Evolutionary conservation across 2,329 filamentous ascomycete species (phyloP).

Genomic region (Sclerotinia subarctica): DNA sequence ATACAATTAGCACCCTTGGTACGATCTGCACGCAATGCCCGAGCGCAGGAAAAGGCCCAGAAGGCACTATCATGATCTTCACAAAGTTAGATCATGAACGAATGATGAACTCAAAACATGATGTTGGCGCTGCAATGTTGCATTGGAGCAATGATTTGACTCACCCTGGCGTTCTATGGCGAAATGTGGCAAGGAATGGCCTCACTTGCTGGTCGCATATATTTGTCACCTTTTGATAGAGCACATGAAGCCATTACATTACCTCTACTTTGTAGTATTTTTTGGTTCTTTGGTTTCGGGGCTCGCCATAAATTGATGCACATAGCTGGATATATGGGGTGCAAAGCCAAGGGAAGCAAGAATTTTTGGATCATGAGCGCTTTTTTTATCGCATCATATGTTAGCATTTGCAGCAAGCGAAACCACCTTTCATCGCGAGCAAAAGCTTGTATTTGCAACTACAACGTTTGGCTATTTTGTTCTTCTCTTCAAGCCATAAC

Average conservation of each 20-base stretch:
- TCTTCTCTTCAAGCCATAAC: constrained; percentile 7
- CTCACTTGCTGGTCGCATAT: constrained; percentile 8
- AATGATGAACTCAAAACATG: constrained; percentile 19
- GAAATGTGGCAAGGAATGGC: neutral
- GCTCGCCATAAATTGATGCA: constrained; percentile 8
- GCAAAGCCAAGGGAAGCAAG: constrained; percentile 4
- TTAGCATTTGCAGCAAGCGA: constrained; percentile 9
- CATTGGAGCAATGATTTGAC: constrained; percentile 14
- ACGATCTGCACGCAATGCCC: constrained; percentile 76
- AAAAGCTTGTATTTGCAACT: constrained; percentile 10
- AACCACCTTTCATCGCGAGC: neutral
- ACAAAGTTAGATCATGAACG: constrained; percentile 7
- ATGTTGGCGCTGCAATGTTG: constrained; percentile 16
- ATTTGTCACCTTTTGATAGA: neutral
- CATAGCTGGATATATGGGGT: constrained; percentile 9
- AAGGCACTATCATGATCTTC: constrained; percentile 46
- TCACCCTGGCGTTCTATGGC: constrained; percentile 17
- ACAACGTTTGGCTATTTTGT: neutral
- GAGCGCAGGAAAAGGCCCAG: constrained; percentile 78
- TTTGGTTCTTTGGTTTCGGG: constrained; percentile 3
- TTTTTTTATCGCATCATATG: constrained; percentile 1
- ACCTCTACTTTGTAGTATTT: neutral
- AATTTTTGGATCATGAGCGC: constrained; percentile 11
- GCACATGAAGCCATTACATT: constrained; percentile 4
- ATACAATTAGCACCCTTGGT: constrained; percentile 82